Base-by-base conservation (phyloP, 345 rosid genomes). In the Iberis pinnata region DNA sequence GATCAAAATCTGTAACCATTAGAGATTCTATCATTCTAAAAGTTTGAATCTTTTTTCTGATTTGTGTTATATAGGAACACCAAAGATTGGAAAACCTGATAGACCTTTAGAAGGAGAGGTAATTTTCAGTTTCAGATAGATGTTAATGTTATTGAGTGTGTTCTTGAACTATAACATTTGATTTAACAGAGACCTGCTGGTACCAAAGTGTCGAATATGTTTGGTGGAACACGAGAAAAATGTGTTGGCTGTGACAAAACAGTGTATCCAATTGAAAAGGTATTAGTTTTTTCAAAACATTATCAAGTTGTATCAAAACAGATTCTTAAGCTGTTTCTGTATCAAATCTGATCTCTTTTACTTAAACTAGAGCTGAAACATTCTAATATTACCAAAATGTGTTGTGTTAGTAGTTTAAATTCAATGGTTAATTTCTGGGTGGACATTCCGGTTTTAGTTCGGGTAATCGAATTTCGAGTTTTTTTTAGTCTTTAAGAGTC, bases 211-310 rank as follows among this genome's bases (percentile, higher is more conserved):
- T 87, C 98, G 1, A 75, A 76, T 50, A 85, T 88, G 95, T 85
- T 92, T 56, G 98, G 70, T 42, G 98, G 98, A 72, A 92, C 98
- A 20, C 71, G 82, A 73, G 95, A 92, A 18, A 88, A 88, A 70
- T 92, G 98, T 43, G 57, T 85, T 54, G 86, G 95, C 58, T 88
- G 98, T 35, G 76, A 83, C 67, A 81, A 74, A 13, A 92, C 96
- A 9, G 95, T 75, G 35, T 85, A 85, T 66, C 98, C 98, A 5
- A 92, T 95, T 10, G 97, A 85, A 72, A 92, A 82, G 96, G 96
- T 84, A 70, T 70, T 0, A n/a, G n/a, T n/a, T n/a, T n/a, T n/a
- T n/a, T n/a, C n/a, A n/a, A n/a, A n/a, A n/a, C n/a, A n/a, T n/a
- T n/a, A n/a, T n/a, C n/a, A n/a, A n/a, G n/a, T n/a, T n/a, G n/a